Conservation (phyloP, 2,329 filamentous ascomycete genomes). For the Fusarium decemcellulare region DNA sequence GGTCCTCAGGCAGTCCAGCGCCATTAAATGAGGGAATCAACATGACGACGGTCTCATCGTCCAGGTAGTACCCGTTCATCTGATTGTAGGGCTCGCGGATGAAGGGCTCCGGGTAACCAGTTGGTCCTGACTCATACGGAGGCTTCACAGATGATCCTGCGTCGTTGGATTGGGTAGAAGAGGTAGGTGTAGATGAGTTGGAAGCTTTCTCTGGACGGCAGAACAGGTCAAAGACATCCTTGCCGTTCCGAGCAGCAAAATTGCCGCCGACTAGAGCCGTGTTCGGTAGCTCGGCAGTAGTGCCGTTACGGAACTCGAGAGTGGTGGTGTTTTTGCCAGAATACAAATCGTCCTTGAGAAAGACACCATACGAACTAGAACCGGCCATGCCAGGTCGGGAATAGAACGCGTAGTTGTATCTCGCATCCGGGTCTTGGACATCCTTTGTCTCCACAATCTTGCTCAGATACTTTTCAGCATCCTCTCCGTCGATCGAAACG, state of each 20-base stretch:
- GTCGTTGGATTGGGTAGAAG: neutral
- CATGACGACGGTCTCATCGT: constrained; percentile 8
- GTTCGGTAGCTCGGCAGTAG: neutral
- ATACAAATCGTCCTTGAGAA: neutral
- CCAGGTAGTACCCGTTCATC: neutral
- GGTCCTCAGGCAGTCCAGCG: neutral
- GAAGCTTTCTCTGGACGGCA: neutral
- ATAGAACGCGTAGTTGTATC: constrained; percentile 8
- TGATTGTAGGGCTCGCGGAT: constrained; percentile 14
- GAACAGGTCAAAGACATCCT: neutral
- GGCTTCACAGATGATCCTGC: neutral
- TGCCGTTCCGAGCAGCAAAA: neutral
- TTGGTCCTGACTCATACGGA: neutral
- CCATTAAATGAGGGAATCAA: neutral
- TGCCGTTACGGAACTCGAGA: constrained; percentile 3
- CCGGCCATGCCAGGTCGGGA: neutral
- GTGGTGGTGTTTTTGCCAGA: neutral
- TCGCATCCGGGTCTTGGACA: constrained; percentile 4
- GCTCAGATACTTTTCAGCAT: neutral
- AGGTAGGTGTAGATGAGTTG: no score
- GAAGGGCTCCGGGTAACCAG: neutral
- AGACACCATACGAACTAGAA: neutral
- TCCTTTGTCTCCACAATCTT: neutral
- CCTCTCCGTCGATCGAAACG: constrained; percentile 5
- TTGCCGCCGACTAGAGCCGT: neutral